These are phyloP conservation scores for Fusarium temperatum DNA, from an alignment of 2,329 filamentous ascomycete genomes.

Conservation along the genomic window DNA sequence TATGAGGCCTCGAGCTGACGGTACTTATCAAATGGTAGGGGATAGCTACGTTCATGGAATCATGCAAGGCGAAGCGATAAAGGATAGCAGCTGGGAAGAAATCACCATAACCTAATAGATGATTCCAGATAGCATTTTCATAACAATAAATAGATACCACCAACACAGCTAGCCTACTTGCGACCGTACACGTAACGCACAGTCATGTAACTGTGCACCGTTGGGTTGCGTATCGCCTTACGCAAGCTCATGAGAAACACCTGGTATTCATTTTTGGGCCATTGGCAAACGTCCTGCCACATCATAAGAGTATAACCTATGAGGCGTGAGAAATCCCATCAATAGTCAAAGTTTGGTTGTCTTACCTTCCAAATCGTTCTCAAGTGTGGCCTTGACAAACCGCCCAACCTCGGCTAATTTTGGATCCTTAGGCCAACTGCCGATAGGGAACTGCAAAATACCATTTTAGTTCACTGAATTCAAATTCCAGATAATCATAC, in stretches of 20 bases:
- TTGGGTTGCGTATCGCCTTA: neutral
- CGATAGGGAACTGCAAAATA: neutral
- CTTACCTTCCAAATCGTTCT: neutral
- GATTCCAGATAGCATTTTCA: rapidly evolving
- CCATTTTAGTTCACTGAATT: rapidly evolving
- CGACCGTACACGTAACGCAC: neutral
- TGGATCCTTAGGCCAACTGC: neutral
- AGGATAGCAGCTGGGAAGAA: neutral
- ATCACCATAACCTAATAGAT: rapidly evolving
- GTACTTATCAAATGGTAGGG: neutral
- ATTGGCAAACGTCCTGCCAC: neutral
- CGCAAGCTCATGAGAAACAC: neutral
- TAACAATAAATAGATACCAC: rapidly evolving
- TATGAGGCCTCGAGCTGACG: neutral
- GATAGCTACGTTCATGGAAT: neutral
- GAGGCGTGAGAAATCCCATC: rapidly evolving
- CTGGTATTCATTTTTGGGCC: neutral
- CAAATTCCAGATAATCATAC: rapidly evolving
- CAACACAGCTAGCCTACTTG: neutral
- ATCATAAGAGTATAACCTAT: neutral
- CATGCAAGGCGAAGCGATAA: neutral
- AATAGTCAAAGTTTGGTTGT: rapidly evolving
- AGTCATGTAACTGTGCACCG: neutral
- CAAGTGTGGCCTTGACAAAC: neutral
- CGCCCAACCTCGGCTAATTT: neutral